Evolutionary conservation across 495 filamentous ascomycete species (phyloP), one percentile per base, ranked within the genome.

Genomic region (Trichoderma asperelloides): DNA sequence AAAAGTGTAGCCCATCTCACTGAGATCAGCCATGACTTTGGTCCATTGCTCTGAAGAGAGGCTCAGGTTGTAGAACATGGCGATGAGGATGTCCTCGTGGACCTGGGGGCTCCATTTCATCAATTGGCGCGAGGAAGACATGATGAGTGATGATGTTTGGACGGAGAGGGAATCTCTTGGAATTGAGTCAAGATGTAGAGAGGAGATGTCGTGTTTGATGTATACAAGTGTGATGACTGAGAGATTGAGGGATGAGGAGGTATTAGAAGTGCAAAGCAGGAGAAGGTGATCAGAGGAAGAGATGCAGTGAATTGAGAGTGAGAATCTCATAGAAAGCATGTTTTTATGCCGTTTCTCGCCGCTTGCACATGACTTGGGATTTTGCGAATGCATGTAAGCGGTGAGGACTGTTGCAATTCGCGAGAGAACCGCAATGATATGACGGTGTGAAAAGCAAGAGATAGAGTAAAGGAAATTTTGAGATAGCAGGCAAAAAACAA

Each of bases 31-130:
- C 33, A 69, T 67, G 16, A 72, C 45, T 16, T 40, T 64, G 1
- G 28, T 6, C 63, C 57, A 68, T 9, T 68, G 41, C 3, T 40
- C 49, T 1, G 60, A 28, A 8, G 39, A 16, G n/a, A 66, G 64
- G 23, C 66, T 57, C 18, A 67, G 8, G 3, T 55, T 25, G n/a
- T 57, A 33, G 21, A 43, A 64, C 18, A 69, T 62, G 25, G 66
- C 63, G 12, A 71, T 27, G 37, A 72, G 64, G 49, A 72, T 69
- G 33, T 70, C 71, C 45, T 70, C 66, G 37, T 72, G 71, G 49
- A 67, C 66, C n/a, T 68, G 62, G 1, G 28, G 21, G 40, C 45
- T 41, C 70, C 70, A 72, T 13, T 65, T 67, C 60, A 41, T 71
- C 30, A 69, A 21, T 15, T 13, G 49, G 21, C 64, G 62, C 68